phyloP scores from a whole-genome alignment of 169 alveolate genomes.

The Cyclospora cayetanensis region DNA sequence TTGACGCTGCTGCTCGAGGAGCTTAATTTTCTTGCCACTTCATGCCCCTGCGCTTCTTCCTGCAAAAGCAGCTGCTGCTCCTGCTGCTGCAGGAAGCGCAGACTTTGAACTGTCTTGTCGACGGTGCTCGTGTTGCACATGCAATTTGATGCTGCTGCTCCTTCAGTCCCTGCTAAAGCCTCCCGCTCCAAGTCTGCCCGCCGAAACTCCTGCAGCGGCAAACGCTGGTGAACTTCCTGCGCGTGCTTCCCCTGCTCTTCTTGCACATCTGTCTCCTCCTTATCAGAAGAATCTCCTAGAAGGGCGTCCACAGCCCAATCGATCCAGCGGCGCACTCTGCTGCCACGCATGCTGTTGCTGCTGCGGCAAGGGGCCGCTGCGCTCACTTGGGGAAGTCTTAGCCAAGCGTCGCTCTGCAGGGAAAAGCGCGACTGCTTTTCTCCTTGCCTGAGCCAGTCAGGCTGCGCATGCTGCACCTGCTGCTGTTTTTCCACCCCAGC shows the following conservation, averaged over 20 bases:
- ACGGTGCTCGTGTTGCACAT: background rate
- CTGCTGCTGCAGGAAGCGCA: background rate
- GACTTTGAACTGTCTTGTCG: too few species aligned
- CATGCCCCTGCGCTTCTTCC: too few species aligned
- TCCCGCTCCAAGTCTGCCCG: background rate
- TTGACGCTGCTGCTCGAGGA: slow-evolving; percentile 20
- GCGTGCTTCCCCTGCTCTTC: background rate
- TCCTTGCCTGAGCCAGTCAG: background rate
- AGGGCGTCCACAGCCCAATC: slow-evolving; percentile 20
- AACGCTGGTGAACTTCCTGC: background rate
- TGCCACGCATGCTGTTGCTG: slow-evolving; percentile 22
- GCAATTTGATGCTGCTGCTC: background rate
- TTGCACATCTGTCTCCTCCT: background rate
- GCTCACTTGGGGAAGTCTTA: background rate
- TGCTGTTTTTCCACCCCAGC: too few species aligned
- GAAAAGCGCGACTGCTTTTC: background rate
- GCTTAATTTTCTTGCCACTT: background rate
- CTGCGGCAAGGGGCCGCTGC: background rate
- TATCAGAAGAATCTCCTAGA: background rate
- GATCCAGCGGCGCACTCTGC: slow-evolving; percentile 20
- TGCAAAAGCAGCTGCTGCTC: background rate
- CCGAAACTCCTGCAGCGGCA: background rate
- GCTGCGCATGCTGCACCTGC: background rate
- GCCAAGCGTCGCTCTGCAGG: slow-evolving; percentile 14
- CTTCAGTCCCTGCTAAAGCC: background rate